Conservation (phyloP, 768 basidiomycete species). For the Auricularia sp. region DNA sequence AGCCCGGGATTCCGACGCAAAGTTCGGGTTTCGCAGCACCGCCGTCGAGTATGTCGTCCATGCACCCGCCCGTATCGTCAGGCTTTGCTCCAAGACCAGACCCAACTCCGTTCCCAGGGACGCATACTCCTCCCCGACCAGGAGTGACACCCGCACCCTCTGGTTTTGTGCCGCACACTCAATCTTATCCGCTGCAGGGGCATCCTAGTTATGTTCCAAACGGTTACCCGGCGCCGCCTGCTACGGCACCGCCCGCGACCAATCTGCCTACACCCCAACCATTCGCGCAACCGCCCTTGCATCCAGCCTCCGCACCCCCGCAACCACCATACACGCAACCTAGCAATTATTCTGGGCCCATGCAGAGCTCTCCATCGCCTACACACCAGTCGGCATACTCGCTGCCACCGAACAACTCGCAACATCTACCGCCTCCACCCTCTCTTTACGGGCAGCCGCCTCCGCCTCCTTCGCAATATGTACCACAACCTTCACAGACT, state of each 20-base stretch:
- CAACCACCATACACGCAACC: not conserved
- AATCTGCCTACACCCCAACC: not conserved
- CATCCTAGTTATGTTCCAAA: constrained; percentile 2
- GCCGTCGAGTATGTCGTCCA: not conserved
- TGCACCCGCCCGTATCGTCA: not conserved
- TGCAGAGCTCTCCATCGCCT: constrained; percentile 2
- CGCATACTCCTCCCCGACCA: constrained; percentile 4
- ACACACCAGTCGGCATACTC: not conserved
- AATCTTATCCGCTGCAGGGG: not conserved
- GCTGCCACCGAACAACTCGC: not conserved
- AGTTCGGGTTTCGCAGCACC: not conserved
- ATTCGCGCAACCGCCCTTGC: not conserved
- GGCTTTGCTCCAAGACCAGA: constrained; percentile 1
- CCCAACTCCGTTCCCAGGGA: not conserved
- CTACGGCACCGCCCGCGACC: not conserved
- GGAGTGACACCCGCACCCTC: constrained; percentile 5
- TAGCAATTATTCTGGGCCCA: not conserved
- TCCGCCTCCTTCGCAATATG: not conserved
- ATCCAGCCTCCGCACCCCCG: constrained; percentile 3
- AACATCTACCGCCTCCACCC: constrained; percentile 1
- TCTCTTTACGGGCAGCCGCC: not conserved
- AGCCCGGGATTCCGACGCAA: not conserved
- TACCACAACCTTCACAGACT: constrained; percentile 3
- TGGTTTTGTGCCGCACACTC: constrained; percentile 1
- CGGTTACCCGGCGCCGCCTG: constrained; percentile 1